Percentiles rank a stretch among this genome's conserved stretches.
These are phyloP conservation scores for Mycena citricolor DNA, from an alignment of 1,284 basidiomycete genomes.

Conservation along the genomic window DNA sequence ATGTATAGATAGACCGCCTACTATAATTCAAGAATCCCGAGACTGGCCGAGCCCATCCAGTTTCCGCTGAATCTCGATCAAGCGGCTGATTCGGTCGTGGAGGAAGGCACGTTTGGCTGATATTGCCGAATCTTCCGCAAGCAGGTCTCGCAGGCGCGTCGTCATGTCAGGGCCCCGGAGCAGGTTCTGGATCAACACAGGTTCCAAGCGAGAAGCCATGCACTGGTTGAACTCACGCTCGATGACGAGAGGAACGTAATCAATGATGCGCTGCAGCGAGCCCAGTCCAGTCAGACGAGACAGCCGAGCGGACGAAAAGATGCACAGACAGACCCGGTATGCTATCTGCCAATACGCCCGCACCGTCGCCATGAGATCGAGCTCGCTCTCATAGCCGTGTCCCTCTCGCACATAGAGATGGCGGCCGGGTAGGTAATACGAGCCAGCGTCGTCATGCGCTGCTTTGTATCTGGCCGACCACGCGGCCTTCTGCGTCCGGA, in stretches of 20 bases:
- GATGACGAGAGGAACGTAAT: conserved; percentile 50
- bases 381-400: conserved; percentile 36
- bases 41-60: conserved; percentile 33
- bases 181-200: conserved; percentile 40
- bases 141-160: conserved; percentile 33
- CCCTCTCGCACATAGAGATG: neutral
- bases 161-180: conserved; percentile 24
- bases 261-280: conserved; percentile 55
- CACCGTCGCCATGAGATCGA: conserved; percentile 50
- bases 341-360: conserved; percentile 53
- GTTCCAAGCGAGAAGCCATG: conserved; percentile 38
- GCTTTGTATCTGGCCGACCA: conserved; percentile 25
- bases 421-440: neutral
- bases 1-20: too few species aligned
- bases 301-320: neutral
- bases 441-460: neutral
- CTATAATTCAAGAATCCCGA: neutral
- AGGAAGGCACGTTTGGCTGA: conserved; percentile 32
- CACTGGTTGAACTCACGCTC: conserved; percentile 48
- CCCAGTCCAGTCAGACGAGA: too few species aligned
- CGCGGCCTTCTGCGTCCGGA: conserved; percentile 13
- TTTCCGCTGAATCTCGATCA: conserved; percentile 38
- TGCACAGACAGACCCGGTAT: conserved; percentile 36
- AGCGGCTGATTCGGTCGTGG: conserved; percentile 27
- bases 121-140: conserved; percentile 45